Percentiles rank a stretch among this genome's conserved stretches.
Evolutionary conservation across 2,329 filamentous ascomycete species (phyloP).

Genomic region (Didymella exigua): DNA sequence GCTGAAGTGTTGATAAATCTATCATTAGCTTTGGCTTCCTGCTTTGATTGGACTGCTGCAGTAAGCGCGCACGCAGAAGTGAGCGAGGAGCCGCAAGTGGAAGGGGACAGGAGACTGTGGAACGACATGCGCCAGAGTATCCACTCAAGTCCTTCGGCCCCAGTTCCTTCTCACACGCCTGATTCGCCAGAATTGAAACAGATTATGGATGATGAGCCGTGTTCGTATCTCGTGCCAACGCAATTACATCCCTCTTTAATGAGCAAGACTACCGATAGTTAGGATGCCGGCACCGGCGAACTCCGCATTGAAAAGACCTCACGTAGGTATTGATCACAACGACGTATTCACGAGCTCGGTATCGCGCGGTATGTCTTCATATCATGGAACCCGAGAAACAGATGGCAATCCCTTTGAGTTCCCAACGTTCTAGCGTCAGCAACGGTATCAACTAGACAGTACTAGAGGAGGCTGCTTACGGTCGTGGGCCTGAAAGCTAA

Average conservation of each 20-base stretch:
- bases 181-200: not conserved
- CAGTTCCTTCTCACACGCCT: not conserved
- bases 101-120: not conserved
- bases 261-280: not conserved
- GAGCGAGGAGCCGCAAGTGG: not conserved
- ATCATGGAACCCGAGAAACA: not conserved
- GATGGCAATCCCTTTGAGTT: slow-evolving; percentile 2
- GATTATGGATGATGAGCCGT: no score
- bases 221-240: not conserved
- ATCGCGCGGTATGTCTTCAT: not conserved
- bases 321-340: not conserved
- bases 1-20: not conserved
- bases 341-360: not conserved
- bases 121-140: not conserved
- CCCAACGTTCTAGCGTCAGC: slow-evolving; percentile 1
- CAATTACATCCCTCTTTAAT: not conserved
- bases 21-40: not conserved
- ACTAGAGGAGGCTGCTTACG: not conserved
- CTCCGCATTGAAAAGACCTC: not conserved
- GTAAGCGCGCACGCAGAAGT: not conserved
- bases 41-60: not conserved
- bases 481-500: slow-evolving; percentile 3
- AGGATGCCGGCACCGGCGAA: not conserved
- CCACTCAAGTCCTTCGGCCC: slow-evolving; percentile 2
- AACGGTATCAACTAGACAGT: slow-evolving; percentile 4